These are phyloP conservation scores for Chaetomium fimeti DNA, from an alignment of 495 filamentous ascomycete species.

Conservation along the genomic window DNA sequence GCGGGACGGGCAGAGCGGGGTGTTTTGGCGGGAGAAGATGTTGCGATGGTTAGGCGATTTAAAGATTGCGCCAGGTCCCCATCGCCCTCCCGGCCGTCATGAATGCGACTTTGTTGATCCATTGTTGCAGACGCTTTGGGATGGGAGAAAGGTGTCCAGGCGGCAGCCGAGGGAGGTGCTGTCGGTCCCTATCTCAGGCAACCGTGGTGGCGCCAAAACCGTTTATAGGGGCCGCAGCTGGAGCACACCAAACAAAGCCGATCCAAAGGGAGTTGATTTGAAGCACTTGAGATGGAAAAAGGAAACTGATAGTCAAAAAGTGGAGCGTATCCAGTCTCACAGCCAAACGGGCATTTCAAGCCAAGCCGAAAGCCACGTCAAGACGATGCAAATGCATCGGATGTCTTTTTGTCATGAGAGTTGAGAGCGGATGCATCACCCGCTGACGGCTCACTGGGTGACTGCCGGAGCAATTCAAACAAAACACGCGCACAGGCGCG, in stretches of 20 bases:
- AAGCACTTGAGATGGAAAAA: background rate
- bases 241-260: background rate
- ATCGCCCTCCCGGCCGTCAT: conserved; percentile 23
- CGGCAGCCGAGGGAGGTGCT: background rate
- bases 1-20: conserved; percentile 29
- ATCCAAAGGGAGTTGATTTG: background rate
- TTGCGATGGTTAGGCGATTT: conserved; percentile 42
- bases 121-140: conserved; percentile 22
- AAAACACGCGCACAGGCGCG: conserved; percentile 5
- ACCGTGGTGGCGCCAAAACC: background rate
- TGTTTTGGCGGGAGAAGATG: conserved; percentile 31
- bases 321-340: background rate
- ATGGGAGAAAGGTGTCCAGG: conserved; percentile 13
- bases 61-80: conserved; percentile 43
- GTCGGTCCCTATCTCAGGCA: background rate
- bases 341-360: background rate
- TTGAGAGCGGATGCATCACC: conserved; percentile 3
- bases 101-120: conserved; percentile 23
- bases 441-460: background rate
- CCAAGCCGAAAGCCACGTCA: background rate
- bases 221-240: conserved; percentile 4
- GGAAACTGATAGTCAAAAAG: background rate
- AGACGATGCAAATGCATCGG: background rate
- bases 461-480: background rate
- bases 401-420: background rate